Conservation (phyloP, 768 basidiomycete genomes). For the Paxillus involutus region DNA sequence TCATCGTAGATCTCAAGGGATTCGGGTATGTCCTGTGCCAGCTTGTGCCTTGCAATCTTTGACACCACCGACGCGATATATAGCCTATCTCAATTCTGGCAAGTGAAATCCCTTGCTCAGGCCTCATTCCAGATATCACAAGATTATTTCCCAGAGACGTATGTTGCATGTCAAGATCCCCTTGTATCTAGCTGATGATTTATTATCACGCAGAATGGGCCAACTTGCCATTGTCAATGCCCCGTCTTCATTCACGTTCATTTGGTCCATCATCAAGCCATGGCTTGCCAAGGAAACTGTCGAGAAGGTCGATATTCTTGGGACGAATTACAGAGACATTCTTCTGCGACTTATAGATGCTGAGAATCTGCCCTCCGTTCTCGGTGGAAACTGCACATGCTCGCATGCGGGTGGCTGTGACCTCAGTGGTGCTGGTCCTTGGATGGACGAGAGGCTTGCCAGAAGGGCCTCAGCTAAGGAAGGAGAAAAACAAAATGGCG, state of each 20-base stretch:
- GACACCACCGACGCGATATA: neutral
- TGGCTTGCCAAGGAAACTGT: conserved; percentile 76
- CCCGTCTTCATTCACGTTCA: conserved; percentile 68
- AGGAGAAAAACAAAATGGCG: neutral
- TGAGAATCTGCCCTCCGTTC: conserved; percentile 56
- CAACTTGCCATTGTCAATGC: conserved; percentile 72
- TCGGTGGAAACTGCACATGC: conserved; percentile 72
- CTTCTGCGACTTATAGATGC: conserved; percentile 61
- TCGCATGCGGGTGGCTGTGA: conserved; percentile 54
- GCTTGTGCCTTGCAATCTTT: neutral
- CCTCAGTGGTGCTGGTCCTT: conserved; percentile 66
- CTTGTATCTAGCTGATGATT: neutral
- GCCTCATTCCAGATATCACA: conserved; percentile 73
- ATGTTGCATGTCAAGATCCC: conserved; percentile 17
- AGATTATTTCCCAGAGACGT: conserved; percentile 81
- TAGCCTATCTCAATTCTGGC: conserved; percentile 73
- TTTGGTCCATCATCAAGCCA: conserved; percentile 67
- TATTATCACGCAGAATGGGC: conserved; percentile 55
- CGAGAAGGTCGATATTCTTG: conserved; percentile 66
- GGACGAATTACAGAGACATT: conserved; percentile 54
- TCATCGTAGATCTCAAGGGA: conserved; percentile 70
- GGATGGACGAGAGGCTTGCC: conserved; percentile 55
- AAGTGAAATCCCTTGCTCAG: conserved; percentile 64
- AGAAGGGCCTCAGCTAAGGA: conserved; percentile 12
- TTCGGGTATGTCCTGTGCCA: conserved; percentile 50